A percentile compares a stretch with the other conserved stretches of the same genome.
Conservation (phyloP, 2,329 filamentous ascomycete genomes). For the Ceratocystis cubensis region DNA sequence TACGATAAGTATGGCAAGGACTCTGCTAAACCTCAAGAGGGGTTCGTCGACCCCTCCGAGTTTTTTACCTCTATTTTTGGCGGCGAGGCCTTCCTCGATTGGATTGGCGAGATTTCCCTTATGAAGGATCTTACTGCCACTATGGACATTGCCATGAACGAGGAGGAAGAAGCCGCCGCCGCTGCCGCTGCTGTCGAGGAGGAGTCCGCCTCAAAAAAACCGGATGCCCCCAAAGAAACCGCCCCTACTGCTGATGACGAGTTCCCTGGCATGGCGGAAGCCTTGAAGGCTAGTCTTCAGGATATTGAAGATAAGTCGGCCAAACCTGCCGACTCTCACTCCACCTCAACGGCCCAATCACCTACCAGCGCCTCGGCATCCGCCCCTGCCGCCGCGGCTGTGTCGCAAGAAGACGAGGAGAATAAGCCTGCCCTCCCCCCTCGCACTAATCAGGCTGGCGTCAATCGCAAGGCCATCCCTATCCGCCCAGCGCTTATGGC, state of each 20-base stretch:
- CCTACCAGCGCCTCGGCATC: slow-evolving; percentile 31
- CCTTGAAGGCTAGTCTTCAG: slow-evolving; percentile 44
- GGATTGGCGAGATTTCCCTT: slow-evolving; percentile 94
- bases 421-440: slow-evolving; percentile 6
- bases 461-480: slow-evolving; percentile 45
- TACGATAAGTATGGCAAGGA: slow-evolving; percentile 99
- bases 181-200: slow-evolving; percentile 37
- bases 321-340: slow-evolving; percentile 22
- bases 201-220: slow-evolving; percentile 28
- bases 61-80: slow-evolving; percentile 99
- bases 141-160: slow-evolving; percentile 92
- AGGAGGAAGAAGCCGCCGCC: slow-evolving; percentile 56
- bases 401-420: neutral
- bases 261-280: slow-evolving; percentile 45
- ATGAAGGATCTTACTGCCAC: slow-evolving; percentile 98
- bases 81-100: slow-evolving; percentile 87
- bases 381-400: slow-evolving; percentile 22
- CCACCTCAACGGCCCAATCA: slow-evolving; percentile 21
- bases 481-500: slow-evolving; percentile 81
- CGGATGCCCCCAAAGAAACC: slow-evolving; percentile 33
- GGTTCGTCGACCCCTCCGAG: slow-evolving; percentile 90
- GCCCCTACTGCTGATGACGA: slow-evolving; percentile 33
- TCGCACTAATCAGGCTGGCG: slow-evolving; percentile 24
- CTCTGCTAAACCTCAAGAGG: slow-evolving; percentile 74
- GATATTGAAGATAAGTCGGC: slow-evolving; percentile 25